Evolutionary conservation across 306 rosid genomes (phyloP).

Genomic region (Prunus persica): Prunus_persica_NCBIv2 NC_034013.1:13872001-13872500

Average conservation of each 20-base stretch:
- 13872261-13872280: constrained; percentile 81
- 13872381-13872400: constrained; percentile 32
- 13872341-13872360: constrained; percentile 45
- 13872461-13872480: constrained; percentile 39
- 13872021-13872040: constrained; percentile 51
- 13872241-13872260: constrained; percentile 82
- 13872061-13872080: constrained; percentile 51
- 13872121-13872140: constrained; percentile 80
- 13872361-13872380: constrained; percentile 45
- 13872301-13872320: constrained; percentile 62
- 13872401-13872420: constrained; percentile 32
- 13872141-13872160: constrained; percentile 97
- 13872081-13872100: constrained; percentile 78
- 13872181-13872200: constrained; percentile 54
- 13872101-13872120: constrained; percentile 75
- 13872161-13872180: constrained; percentile 78
- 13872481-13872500: constrained; percentile 40
- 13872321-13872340: constrained; percentile 76
- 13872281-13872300: constrained; percentile 59
- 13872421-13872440: constrained; percentile 58
- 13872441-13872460: constrained; percentile 37
- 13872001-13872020: constrained; percentile 38
- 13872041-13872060: constrained; percentile 55
- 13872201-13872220: constrained; percentile 63
- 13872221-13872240: constrained; percentile 80